phyloP scores from a whole-genome alignment of 495 filamentous ascomycete genomes.

The Lophiotrema nucula region DNA sequence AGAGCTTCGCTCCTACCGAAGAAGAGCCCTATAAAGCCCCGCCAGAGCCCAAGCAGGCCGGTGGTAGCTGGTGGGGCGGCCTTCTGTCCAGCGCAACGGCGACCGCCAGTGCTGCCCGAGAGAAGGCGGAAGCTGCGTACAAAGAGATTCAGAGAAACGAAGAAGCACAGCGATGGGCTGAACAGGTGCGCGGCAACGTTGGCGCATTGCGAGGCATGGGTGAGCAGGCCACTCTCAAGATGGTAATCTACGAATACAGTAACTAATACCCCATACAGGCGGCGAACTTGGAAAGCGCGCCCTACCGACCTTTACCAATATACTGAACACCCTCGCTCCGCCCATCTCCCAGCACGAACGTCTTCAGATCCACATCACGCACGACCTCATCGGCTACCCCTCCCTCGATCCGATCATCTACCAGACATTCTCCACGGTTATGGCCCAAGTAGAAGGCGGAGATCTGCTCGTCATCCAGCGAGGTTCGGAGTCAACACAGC shows the following conservation, averaged over 20 bases:
- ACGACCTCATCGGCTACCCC: slow-evolving; percentile 91
- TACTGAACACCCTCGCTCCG: slow-evolving; percentile 91
- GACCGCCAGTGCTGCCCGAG: slow-evolving; percentile 73
- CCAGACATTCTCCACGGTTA: slow-evolving; percentile 89
- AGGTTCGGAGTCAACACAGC: slow-evolving; percentile 76
- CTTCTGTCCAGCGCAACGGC: slow-evolving; percentile 56
- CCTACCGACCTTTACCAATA: slow-evolving; percentile 89
- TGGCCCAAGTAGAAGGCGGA: slow-evolving; percentile 97
- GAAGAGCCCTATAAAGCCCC: slow-evolving; percentile 49
- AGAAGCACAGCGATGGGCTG: slow-evolving; percentile 93
- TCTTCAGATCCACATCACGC: slow-evolving; percentile 95
- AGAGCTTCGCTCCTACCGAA: slow-evolving; percentile 46
- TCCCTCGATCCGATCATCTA: slow-evolving; percentile 92
- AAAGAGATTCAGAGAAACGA: slow-evolving; percentile 96
- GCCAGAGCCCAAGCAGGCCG: slow-evolving; percentile 39
- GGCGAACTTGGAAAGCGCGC: slow-evolving; percentile 86
- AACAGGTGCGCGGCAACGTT: slow-evolving; percentile 90
- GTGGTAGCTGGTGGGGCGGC: slow-evolving; percentile 89
- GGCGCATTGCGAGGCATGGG: slow-evolving; percentile 76
- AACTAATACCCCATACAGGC: no score
- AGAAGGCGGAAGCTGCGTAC: slow-evolving; percentile 88
- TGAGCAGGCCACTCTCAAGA: no score
- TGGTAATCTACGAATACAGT: no score
- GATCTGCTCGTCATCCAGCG: slow-evolving; percentile 96
- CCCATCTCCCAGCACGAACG: slow-evolving; percentile 97